Conservation (phyloP, 1,139 yeast species). For the Scheffersomyces parashehatae region DNA sequence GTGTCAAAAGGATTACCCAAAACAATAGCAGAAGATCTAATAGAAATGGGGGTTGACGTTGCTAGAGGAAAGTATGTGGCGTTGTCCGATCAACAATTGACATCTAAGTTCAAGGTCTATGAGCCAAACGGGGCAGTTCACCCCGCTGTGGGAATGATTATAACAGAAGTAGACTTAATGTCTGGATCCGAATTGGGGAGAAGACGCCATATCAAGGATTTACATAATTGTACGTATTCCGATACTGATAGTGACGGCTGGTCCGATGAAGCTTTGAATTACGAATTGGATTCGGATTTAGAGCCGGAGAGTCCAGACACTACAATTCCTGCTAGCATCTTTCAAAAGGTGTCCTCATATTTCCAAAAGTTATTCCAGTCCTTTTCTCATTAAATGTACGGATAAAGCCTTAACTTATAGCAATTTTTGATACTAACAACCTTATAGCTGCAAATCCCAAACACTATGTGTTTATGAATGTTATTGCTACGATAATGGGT, state of each 20-base stretch:
- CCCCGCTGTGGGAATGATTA: conserved; percentile 17
- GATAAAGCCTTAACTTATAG: too few relatives aligned
- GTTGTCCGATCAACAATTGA: conserved; percentile 39
- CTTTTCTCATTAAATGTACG: background rate
- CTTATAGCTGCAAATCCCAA: background rate
- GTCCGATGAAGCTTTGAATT: conserved; percentile 11
- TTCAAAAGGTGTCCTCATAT: conserved; percentile 6
- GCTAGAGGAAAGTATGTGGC: conserved; percentile 49
- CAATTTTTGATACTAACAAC: too few relatives aligned
- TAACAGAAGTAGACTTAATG: conserved; percentile 21
- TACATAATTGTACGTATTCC: conserved; percentile 14
- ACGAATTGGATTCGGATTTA: conserved; percentile 3
- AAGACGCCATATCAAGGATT: conserved; percentile 6
- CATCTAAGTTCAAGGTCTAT: conserved; percentile 35
- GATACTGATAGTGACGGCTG: conserved; percentile 5
- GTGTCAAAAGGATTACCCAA: conserved; percentile 49
- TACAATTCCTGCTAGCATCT: conserved; percentile 2
- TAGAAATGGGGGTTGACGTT: conserved; percentile 48
- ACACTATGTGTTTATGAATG: background rate
- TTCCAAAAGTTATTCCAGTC: conserved; percentile 7
- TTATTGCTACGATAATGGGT: background rate
- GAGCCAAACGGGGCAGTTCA: conserved; percentile 38
- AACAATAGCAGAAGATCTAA: conserved; percentile 44
- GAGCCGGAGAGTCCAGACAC: background rate
- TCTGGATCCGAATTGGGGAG: conserved; percentile 13